These are phyloP conservation scores for Fusarium begoniae DNA, from an alignment of 2,329 filamentous ascomycete species.

Conservation along the genomic window DNA sequence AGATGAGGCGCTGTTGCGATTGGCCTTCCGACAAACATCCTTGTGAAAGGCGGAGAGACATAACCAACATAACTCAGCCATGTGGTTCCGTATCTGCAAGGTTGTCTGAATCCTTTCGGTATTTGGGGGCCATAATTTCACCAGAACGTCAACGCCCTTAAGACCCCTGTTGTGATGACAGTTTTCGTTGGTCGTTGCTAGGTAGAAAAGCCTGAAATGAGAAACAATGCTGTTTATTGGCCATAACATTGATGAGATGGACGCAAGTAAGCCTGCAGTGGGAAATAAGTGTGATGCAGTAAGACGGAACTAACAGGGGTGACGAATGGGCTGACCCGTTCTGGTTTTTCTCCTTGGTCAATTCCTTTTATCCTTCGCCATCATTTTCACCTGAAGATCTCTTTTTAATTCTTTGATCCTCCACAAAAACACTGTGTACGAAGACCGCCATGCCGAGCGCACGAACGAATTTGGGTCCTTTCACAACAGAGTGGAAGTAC, in stretches of 20 bases:
- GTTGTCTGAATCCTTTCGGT: not conserved
- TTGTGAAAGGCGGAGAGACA: not conserved
- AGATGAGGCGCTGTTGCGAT: not conserved
- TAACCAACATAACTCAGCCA: not conserved
- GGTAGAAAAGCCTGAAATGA: not conserved
- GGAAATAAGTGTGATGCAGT: not conserved
- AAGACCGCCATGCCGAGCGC: not conserved
- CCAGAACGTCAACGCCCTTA: not conserved
- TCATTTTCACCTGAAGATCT: not conserved
- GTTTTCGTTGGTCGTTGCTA: rapidly evolving
- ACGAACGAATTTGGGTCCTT: not conserved
- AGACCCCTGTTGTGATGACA: not conserved
- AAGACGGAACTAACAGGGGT: not conserved
- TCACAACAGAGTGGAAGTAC: not conserved
- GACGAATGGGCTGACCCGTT: not conserved
- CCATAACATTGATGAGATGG: not conserved
- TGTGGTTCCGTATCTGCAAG: not conserved
- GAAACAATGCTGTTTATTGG: not conserved
- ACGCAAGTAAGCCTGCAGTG: not conserved
- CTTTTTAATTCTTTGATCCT: not conserved
- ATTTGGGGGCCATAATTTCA: not conserved
- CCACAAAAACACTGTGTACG: rapidly evolving
- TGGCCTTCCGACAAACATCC: not conserved
- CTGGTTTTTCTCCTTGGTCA: not conserved
- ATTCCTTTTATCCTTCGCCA: not conserved